These are phyloP conservation scores for Pholiota molesta DNA, from an alignment of 768 basidiomycete genomes.

Conservation along the genomic window DNA sequence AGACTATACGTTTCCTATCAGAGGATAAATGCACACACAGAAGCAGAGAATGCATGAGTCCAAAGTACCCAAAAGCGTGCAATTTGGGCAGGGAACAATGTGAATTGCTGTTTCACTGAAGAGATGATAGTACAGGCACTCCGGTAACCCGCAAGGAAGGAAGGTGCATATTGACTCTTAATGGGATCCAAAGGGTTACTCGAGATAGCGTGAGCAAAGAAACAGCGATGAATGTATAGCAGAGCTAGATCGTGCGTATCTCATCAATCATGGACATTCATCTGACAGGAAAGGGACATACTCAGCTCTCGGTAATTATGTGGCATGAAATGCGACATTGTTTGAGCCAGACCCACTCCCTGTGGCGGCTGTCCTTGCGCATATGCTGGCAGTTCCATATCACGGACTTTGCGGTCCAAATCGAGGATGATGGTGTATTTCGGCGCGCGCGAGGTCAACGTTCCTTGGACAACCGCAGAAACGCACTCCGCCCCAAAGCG, in stretches of 20 bases:
- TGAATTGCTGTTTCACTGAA: slow-evolving; percentile 51
- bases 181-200: slow-evolving; percentile 70
- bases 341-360: slow-evolving; percentile 55
- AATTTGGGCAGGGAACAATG: slow-evolving; percentile 57
- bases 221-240: slow-evolving; percentile 74
- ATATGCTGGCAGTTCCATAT: slow-evolving; percentile 69
- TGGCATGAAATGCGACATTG: slow-evolving; percentile 80
- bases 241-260: slow-evolving; percentile 45
- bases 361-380: slow-evolving; percentile 52
- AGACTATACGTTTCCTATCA: slow-evolving; percentile 5
- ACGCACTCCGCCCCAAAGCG: slow-evolving; percentile 68
- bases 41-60: slow-evolving; percentile 71
- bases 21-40: slow-evolving; percentile 41
- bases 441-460: slow-evolving; percentile 64
- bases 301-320: slow-evolving; percentile 72
- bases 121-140: slow-evolving; percentile 63
- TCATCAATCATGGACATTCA: slow-evolving; percentile 9
- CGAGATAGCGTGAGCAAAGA: slow-evolving; percentile 73
- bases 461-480: slow-evolving; percentile 69
- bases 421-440: slow-evolving; percentile 65
- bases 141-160: slow-evolving; percentile 69
- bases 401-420: slow-evolving; percentile 66
- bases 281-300: slow-evolving; percentile 33
- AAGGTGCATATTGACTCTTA: slow-evolving; percentile 65
- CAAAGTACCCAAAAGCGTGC: slow-evolving; percentile 73